phyloP scores from a whole-genome alignment of 148 eudicot genomes.

The Cornus kousa region DNA sequence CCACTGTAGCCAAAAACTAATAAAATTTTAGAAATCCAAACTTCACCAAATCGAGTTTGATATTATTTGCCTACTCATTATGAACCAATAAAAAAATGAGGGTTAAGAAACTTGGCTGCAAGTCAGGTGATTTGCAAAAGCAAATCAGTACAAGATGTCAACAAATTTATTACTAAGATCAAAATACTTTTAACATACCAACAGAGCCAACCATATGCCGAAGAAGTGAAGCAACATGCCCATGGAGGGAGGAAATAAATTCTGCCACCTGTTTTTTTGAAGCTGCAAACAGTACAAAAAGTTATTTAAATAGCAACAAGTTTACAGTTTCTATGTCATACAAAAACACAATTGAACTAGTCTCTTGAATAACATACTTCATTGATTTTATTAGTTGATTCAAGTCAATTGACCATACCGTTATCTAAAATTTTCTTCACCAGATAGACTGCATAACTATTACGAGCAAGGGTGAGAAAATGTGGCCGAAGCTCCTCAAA shows the following conservation, averaged over 20 bases:
- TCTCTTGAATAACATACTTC: neutral
- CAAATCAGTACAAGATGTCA: neutral
- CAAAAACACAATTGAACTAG: neutral
- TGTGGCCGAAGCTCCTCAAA: conserved; percentile 81
- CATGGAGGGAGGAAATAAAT: conserved; percentile 77
- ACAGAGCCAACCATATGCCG: conserved; percentile 86
- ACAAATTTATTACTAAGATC: neutral
- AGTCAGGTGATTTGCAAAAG: neutral
- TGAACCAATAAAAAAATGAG: too few relatives aligned
- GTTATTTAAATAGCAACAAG: neutral
- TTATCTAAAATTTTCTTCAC: conserved; percentile 87
- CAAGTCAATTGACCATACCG: conserved; percentile 42
- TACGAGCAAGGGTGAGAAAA: conserved; percentile 68
- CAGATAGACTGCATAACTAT: conserved; percentile 85
- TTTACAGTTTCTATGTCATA: neutral
- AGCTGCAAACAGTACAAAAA: conserved; percentile 47
- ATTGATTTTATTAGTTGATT: neutral
- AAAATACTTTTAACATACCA: conserved; percentile 47
- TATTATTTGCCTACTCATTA: neutral
- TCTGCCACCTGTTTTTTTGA: conserved; percentile 76
- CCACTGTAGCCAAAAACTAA: neutral
- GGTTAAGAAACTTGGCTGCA: neutral
- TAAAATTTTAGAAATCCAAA: neutral
- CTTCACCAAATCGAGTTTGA: neutral
- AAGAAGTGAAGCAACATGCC: conserved; percentile 91